Percentiles rank a stretch among this genome's conserved stretches.
Evolutionary conservation across 2,329 filamentous ascomycete genomes (phyloP).

Genomic region (Mollisiaceae sp.): DNA sequence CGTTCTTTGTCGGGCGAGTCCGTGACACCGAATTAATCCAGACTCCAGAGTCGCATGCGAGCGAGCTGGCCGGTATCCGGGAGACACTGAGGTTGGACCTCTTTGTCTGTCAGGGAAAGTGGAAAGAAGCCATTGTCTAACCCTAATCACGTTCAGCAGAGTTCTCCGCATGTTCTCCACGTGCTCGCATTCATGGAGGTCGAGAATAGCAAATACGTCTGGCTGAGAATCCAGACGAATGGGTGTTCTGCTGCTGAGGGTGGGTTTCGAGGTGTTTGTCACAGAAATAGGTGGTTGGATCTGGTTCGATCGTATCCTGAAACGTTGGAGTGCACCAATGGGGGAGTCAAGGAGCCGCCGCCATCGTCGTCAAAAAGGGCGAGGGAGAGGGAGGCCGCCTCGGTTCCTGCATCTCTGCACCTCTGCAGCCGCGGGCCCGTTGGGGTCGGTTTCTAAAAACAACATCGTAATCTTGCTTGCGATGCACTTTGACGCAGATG

Average conservation of each 20-base stretch:
- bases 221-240: not conserved
- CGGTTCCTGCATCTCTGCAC: not conserved
- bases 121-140: not conserved
- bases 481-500: not conserved
- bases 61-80: not conserved
- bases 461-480: slow-evolving; percentile 5
- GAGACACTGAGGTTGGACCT: slow-evolving; percentile 11
- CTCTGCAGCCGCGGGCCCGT: slow-evolving; percentile 6
- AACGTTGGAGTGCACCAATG: slow-evolving; percentile 14
- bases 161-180: not conserved
- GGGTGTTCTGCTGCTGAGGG: not conserved
- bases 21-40: not conserved
- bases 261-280: slow-evolving; percentile 23
- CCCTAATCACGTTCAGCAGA: not conserved
- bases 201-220: not conserved
- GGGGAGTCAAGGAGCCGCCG: slow-evolving; percentile 8
- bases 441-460: not conserved
- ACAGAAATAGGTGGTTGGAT: slow-evolving; percentile 19
- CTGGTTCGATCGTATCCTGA: slow-evolving; percentile 20
- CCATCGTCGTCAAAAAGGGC: not conserved
- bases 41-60: not conserved
- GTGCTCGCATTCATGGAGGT: not conserved
- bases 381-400: not conserved
- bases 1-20: slow-evolving; percentile 1
- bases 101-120: not conserved